These are phyloP conservation scores for Solioccasus polychromus DNA, from an alignment of 768 basidiomycete genomes.

Conservation along the genomic window DNA sequence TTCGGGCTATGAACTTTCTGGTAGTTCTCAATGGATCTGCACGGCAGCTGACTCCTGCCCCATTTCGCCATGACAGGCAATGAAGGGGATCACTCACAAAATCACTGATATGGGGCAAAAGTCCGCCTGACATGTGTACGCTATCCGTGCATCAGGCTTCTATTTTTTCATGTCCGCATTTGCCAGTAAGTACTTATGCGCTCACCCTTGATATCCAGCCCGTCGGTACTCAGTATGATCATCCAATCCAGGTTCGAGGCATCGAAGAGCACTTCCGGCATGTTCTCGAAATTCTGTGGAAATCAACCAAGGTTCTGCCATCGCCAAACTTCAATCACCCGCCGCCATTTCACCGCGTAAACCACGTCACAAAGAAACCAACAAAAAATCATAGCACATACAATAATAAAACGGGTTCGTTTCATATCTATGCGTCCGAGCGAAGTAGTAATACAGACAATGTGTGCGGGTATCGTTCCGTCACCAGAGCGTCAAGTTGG, in stretches of 20 bases:
- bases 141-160: slow-evolving; percentile 6
- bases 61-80: background rate
- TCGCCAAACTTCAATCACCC: background rate
- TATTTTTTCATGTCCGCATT: slow-evolving; percentile 9
- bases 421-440: slow-evolving; percentile 13
- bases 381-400: background rate
- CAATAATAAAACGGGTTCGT: background rate
- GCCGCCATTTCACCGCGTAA: background rate
- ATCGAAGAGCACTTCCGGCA: background rate
- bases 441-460: slow-evolving; percentile 21
- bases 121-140: background rate
- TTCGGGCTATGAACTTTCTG: too few relatives aligned
- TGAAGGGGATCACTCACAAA: background rate
- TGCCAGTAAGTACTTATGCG: background rate
- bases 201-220: background rate
- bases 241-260: background rate
- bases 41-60: background rate
- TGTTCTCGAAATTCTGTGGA: slow-evolving; percentile 1
- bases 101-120: background rate
- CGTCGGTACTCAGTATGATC: background rate
- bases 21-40: too few relatives aligned
- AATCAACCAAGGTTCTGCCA: background rate
- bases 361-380: background rate
- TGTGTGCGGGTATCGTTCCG: slow-evolving; percentile 28
- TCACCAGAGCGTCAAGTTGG: slow-evolving; percentile 12